phyloP scores from a whole-genome alignment of 1,284 basidiomycete species.

The Cryptococcus hybrid region DNA sequence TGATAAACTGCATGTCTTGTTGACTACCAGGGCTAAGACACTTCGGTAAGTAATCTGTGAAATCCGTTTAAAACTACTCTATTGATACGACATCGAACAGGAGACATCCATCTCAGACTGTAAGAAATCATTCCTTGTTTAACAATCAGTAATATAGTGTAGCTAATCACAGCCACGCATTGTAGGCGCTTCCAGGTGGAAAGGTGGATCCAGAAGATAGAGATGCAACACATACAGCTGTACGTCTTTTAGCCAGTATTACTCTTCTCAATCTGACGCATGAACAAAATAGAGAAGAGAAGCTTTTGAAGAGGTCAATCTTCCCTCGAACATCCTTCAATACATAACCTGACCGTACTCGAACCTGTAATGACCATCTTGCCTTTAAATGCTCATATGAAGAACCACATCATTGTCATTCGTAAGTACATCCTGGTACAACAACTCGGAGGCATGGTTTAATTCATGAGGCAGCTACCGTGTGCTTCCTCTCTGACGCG shows the following conservation, averaged over 20 bases:
- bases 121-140: constrained; percentile 6
- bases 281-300: constrained; percentile 63
- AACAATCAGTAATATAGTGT: not conserved
- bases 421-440: constrained; percentile 24
- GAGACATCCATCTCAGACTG: constrained; percentile 39
- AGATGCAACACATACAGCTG: constrained; percentile 67
- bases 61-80: not conserved
- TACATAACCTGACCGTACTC: constrained; percentile 65
- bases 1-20: constrained; percentile 62
- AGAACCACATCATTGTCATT: constrained; percentile 50
- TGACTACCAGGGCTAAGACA: constrained; percentile 77
- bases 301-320: constrained; percentile 74
- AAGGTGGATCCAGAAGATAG: constrained; percentile 68
- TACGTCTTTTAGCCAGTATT: constrained; percentile 49
- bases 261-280: not conserved
- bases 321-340: constrained; percentile 61
- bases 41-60: constrained; percentile 53
- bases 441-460: not conserved
- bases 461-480: constrained; percentile 59
- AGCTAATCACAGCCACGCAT: not conserved
- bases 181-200: constrained; percentile 71
- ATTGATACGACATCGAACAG: constrained; percentile 6
- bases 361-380: constrained; percentile 74
- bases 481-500: constrained; percentile 64
- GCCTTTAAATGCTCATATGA: constrained; percentile 52